Evolutionary conservation across 352 stramenopile genomes (phyloP).

Genomic region (Phytophthora sp.): DNA sequence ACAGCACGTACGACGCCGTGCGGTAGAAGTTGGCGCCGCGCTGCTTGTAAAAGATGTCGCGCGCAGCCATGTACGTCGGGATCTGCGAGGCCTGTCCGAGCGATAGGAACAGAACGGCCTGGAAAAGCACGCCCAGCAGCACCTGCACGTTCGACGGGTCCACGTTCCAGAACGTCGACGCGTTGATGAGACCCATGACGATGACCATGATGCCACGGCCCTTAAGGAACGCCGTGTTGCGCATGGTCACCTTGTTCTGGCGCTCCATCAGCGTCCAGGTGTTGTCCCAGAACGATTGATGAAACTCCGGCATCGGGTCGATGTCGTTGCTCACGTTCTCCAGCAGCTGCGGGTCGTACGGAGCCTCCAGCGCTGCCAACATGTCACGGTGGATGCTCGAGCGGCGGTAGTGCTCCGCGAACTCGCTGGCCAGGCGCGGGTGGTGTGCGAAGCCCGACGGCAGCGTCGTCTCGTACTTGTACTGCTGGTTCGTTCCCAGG

Average conservation of each 20-base stretch:
- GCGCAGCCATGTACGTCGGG: conserved; percentile 62
- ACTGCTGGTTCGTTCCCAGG: conserved; percentile 40
- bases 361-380: conserved; percentile 19
- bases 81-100: conserved; percentile 71
- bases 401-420: conserved; percentile 20
- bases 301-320: conserved; percentile 36
- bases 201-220: conserved; percentile 36
- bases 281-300: conserved; percentile 33
- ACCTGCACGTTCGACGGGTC: conserved; percentile 30
- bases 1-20: conserved; percentile 54
- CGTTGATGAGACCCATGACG: conserved; percentile 33
- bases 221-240: conserved; percentile 42
- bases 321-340: conserved; percentile 24
- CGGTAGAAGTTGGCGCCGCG: conserved; percentile 73
- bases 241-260: conserved; percentile 55
- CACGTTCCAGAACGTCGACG: conserved; percentile 44
- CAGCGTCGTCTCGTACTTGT: conserved; percentile 28
- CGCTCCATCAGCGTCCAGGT: conserved; percentile 34
- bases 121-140: conserved; percentile 75
- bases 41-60: conserved; percentile 80
- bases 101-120: conserved; percentile 68
- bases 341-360: conserved; percentile 15
- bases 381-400: conserved; percentile 27
- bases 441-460: conserved; percentile 3
- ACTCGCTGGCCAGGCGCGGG: conserved; percentile 30